Evolutionary conservation across 73 alveolate species (phyloP).

Genomic region (Uronychia setigera): DNA sequence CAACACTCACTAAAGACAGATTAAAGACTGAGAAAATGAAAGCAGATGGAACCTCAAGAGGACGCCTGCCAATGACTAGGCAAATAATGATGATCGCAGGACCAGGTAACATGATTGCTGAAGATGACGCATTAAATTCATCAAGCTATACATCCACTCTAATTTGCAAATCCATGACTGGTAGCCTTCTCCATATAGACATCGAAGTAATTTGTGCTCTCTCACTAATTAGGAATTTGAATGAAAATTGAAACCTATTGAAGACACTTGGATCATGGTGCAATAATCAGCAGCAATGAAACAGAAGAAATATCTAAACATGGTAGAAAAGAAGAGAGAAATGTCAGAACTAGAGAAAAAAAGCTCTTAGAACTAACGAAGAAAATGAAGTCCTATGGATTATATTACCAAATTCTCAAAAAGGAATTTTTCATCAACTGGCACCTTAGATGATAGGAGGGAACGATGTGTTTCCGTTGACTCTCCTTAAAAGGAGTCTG

Average conservation of each 20-base stretch:
- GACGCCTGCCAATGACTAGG: not conserved
- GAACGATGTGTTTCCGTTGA: not conserved
- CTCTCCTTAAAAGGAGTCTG: not conserved
- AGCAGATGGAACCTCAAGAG: not conserved
- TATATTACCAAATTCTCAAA: not conserved
- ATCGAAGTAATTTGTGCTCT: not conserved
- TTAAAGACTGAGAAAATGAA: not conserved
- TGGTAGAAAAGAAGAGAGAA: not conserved
- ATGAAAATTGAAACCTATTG: not conserved
- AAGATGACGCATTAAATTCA: not conserved
- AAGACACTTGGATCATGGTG: not conserved
- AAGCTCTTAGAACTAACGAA: not conserved
- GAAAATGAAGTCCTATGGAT: not conserved
- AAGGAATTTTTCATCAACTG: not conserved
- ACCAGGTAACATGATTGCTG: not conserved
- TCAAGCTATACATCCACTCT: not conserved
- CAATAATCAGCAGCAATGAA: not conserved
- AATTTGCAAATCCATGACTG: not conserved
- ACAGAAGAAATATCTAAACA: not conserved
- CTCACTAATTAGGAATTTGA: not conserved
- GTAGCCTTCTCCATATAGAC: not conserved
- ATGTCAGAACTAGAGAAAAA: not conserved
- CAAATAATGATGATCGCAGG: not conserved
- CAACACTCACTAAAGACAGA: not conserved
- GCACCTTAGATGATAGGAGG: not conserved